Base-by-base conservation (phyloP, 345 rosid species). In the Hibiscus trionum region DNA sequence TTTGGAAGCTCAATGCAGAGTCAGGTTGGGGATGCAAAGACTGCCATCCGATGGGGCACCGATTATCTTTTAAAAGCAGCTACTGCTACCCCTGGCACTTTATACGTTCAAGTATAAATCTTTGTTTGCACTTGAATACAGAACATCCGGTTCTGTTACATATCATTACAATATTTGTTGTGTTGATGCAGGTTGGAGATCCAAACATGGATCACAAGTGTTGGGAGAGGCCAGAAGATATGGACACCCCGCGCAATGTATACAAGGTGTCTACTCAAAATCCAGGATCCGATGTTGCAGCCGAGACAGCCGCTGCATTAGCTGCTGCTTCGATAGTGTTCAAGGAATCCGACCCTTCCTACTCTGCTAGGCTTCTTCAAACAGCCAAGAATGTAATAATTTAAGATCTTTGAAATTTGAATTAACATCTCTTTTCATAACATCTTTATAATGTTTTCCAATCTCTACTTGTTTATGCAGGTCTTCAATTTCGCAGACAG, bases 141-240 rank as follows among this genome's bases (percentile, higher is more conserved):
- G 8, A 37, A 37, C 42, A 37, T 37, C 42, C 8, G 42, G 42
- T 6, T 37, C 42, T 37, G 9, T 37, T 37, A 37, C 42, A 66
- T 10, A 69, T 35, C 33, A 56, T 53, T 29, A n/a, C 7, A 19
- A 37, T 58, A 8, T 29, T 26, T 26, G 65, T 52, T 17, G 49
- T 52, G 53, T 17, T 55, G 70, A 42, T 77, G 69, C 83, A 89
- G 90, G 95, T 89, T 8, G 96, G 85, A 69, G 93, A 90, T 47
- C 89, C 93, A 4, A 86, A 84, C 75, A 70, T 76, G 86, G 96
- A 90, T 47, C 96, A 90, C 77, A 61, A 24, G 70, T 87, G 92
- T 74, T 87, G 91, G 91, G 91, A 89, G 82, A 87, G 94, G 78
- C 94, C 89, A 0, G 95, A 89, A 80, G 96, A 89, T 58, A 89